These are phyloP conservation scores for Trichomonas gallinae DNA, from an alignment of 208 protist genomes.

Conservation along the genomic window DNA sequence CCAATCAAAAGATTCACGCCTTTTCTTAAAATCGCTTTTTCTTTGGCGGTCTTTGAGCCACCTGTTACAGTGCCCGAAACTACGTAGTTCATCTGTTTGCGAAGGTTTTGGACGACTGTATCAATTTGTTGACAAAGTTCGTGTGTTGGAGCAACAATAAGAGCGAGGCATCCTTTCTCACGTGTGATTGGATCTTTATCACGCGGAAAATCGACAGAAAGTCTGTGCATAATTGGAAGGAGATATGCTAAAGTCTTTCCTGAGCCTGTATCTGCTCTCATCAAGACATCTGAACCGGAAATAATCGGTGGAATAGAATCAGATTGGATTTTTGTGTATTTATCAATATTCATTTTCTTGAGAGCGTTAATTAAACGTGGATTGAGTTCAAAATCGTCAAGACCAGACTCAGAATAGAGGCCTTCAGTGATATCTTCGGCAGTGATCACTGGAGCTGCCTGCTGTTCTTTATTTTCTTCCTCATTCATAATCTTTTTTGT, in stretches of 20 bases:
- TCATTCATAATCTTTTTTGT: not conserved
- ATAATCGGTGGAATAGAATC: constrained; percentile 39
- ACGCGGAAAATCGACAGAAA: constrained; percentile 35
- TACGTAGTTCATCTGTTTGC: not conserved
- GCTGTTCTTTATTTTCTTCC: not conserved
- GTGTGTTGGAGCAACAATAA: constrained; percentile 24
- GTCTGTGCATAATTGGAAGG: constrained; percentile 74
- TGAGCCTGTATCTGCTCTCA: constrained; percentile 86
- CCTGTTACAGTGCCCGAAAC: not conserved
- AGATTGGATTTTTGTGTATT: not conserved
- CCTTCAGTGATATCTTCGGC: not conserved
- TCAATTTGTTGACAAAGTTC: constrained; percentile 32
- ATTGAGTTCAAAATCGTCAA: not conserved
- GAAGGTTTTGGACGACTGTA: not conserved
- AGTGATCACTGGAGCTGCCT: not conserved
- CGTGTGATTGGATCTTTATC: not conserved
- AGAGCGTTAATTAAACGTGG: not conserved
- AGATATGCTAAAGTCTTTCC: constrained; percentile 95
- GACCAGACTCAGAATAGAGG: not conserved
- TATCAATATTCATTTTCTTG: not conserved
- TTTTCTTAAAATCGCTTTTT: constrained; percentile 27
- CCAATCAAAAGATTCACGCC: constrained; percentile 25
- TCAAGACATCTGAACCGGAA: constrained; percentile 83
- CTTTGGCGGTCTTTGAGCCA: constrained; percentile 16
- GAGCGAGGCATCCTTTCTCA: not conserved